These are phyloP conservation scores for Poa pratensis DNA, from an alignment of 176 grass and related monocot genomes.

Conservation along the genomic window DNA sequence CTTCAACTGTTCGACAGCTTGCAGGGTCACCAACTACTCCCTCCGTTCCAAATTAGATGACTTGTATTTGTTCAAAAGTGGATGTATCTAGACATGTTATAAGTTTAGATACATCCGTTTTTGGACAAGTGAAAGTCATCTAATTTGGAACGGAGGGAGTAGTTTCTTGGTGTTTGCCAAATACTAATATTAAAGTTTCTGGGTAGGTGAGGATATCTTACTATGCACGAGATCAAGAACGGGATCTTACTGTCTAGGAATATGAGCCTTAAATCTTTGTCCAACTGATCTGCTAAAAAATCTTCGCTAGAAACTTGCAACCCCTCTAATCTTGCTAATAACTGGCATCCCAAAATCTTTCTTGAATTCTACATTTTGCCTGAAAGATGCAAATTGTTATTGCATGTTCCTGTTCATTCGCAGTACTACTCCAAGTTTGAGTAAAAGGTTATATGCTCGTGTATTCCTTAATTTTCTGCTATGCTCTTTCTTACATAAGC, in stretches of 20 bases:
- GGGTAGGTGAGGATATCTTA: neutral
- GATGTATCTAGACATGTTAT: no score
- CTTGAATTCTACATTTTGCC: neutral
- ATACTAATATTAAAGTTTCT: neutral
- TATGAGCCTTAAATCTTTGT: neutral
- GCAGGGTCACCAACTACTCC: no score
- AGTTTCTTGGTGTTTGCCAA: neutral
- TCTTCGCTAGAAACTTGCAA: neutral
- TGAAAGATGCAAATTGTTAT: neutral
- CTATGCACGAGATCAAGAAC: neutral
- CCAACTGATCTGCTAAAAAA: neutral
- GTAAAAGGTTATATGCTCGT: neutral
- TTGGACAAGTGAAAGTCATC: no score
- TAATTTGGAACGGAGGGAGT: no score
- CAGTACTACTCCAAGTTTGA: neutral
- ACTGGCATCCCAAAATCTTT: neutral
- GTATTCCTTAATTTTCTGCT: neutral
- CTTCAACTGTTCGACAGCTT: slow-evolving; percentile 27
- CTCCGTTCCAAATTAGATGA: no score
- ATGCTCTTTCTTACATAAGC: no score
- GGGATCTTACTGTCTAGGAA: neutral
- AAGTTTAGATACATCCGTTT: no score
- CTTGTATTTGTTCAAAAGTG: no score
- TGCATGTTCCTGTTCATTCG: neutral
- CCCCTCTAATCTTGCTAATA: neutral